phyloP scores from a whole-genome alignment of 2,329 filamentous ascomycete species.

The Didymella segeticola region DNA sequence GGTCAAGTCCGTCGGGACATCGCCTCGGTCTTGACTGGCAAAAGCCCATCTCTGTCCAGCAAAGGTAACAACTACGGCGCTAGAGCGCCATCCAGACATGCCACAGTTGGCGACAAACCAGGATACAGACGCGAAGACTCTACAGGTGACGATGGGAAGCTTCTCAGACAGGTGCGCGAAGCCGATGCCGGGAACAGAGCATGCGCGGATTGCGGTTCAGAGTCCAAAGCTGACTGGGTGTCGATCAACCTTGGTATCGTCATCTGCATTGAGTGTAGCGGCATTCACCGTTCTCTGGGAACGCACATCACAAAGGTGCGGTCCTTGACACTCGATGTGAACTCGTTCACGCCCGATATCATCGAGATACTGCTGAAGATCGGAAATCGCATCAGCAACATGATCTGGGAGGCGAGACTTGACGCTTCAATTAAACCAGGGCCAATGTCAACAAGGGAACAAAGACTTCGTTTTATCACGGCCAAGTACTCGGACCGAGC shows the following conservation, averaged over 20 bases:
- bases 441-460: slow-evolving; percentile 82
- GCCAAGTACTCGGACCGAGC: slow-evolving; percentile 88
- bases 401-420: slow-evolving; percentile 91
- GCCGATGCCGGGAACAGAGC: slow-evolving; percentile 90
- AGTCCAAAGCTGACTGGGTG: slow-evolving; percentile 96
- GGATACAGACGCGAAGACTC: slow-evolving; percentile 72
- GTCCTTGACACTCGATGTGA: slow-evolving; percentile 92
- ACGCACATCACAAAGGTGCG: slow-evolving; percentile 98
- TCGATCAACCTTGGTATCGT: slow-evolving; percentile 97
- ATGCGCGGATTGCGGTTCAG: slow-evolving; percentile 94
- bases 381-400: slow-evolving; percentile 93
- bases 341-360: slow-evolving; percentile 95
- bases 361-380: slow-evolving; percentile 90
- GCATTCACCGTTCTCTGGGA: slow-evolving; percentile 92
- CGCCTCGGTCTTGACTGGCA: slow-evolving; percentile 89
- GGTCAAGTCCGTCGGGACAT: slow-evolving; percentile 79
- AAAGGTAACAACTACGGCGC: slow-evolving; percentile 58
- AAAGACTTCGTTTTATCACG: slow-evolving; percentile 93
- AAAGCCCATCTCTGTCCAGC: slow-evolving; percentile 75
- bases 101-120: slow-evolving; percentile 88
- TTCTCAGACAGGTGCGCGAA: slow-evolving; percentile 86
- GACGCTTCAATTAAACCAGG: slow-evolving; percentile 76
- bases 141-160: slow-evolving; percentile 81
- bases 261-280: slow-evolving; percentile 96
- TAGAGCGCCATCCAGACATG: slow-evolving; percentile 77